Percentiles rank a stretch among this genome's conserved stretches.
Evolutionary conservation across 2,329 filamentous ascomycete species (phyloP).

Genomic region (Penicillium griseofulvum): DNA sequence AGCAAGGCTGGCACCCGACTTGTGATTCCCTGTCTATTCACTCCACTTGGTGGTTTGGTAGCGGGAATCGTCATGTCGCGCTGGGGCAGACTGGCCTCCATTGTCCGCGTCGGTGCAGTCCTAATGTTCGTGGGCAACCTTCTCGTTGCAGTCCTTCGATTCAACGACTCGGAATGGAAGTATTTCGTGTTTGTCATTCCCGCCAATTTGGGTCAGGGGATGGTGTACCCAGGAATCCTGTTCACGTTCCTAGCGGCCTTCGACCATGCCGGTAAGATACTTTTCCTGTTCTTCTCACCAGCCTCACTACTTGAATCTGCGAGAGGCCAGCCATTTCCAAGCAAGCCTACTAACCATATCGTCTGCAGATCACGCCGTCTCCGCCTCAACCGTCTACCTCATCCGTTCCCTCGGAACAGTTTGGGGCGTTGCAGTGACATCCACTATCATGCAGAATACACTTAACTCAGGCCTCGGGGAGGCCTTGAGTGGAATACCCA

Average conservation of each 20-base stretch:
- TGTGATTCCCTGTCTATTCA: conserved; percentile 47
- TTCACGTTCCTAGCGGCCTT: conserved; percentile 64
- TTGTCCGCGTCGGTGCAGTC: conserved; percentile 41
- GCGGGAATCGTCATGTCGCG: conserved; percentile 50
- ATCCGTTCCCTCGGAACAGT: conserved; percentile 63
- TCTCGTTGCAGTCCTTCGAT: conserved; percentile 42
- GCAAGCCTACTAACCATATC: background rate
- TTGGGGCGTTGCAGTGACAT: conserved; percentile 63
- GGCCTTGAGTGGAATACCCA: conserved; percentile 54
- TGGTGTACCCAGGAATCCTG: conserved; percentile 50
- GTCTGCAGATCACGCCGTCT: conserved; percentile 58
- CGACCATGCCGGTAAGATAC: conserved; percentile 55
- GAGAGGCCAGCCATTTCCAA: background rate
- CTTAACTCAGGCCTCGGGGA: conserved; percentile 54
- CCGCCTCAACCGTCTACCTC: conserved; percentile 62
- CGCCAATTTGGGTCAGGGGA: conserved; percentile 48
- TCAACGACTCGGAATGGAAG: conserved; percentile 46
- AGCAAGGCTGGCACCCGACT: conserved; percentile 46
- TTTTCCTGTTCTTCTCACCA: background rate
- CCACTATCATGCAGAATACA: conserved; percentile 62
- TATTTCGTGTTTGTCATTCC: conserved; percentile 47
- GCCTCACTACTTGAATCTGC: background rate
- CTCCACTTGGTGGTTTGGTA: conserved; percentile 45
- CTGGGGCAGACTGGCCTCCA: conserved; percentile 44
- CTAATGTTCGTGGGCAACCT: conserved; percentile 48